Evolutionary conservation across 1,139 yeast species (phyloP), one percentile per base, ranked within the genome.

Genomic region (Arxiozyma slooffiae): DNA sequence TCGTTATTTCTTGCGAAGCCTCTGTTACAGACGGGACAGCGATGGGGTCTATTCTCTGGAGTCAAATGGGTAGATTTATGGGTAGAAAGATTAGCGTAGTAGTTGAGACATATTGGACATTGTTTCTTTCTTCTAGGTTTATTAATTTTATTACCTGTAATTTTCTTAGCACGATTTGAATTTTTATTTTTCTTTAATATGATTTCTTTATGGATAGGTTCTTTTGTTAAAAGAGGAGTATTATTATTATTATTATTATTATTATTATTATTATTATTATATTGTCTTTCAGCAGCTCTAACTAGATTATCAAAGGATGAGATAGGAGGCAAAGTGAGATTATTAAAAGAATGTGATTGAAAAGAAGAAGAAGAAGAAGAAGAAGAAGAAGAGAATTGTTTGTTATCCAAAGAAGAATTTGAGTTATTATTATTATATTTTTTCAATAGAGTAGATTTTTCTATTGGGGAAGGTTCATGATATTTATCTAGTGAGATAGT

Each of bases 1-100:
- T 89, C 97, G 65, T 89, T 89, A 42, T 92, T 85, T 55, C 97
- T 74, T 17, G 95, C 88, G 70, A 89, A 89, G 2, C 95, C 95
- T 52, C 96, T 77, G 47, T 77, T 75, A 67, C 97, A 89, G 43
- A 80, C 78, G 48, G 78, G 73, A 67, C 97, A 89, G 47, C 80
- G 73, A 64, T 83, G 90, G 0, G 95, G 95, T 52, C 95, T 75
- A 38, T 81, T 75, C 42, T 82, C 78, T 26, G 85, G 85, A 51
- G 82, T 80, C 49, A 85, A 67, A 65, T 89, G 96, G 18, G 92
- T 85, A 1, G 92, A 79, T 64, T 81, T 81, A 68, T 89, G 96
- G 5, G 96, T 87, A 34, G 94, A 88, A 59, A 89, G 71, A 65
- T 89, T 88, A 51, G 87, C 80, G 67, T 83, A 88, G 66, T 73